A percentile compares a stretch with the other conserved stretches of the same genome.
These are phyloP conservation scores for Phytophthora pistaciae DNA, from an alignment of 352 stramenopile species.

Conservation along the genomic window DNA sequence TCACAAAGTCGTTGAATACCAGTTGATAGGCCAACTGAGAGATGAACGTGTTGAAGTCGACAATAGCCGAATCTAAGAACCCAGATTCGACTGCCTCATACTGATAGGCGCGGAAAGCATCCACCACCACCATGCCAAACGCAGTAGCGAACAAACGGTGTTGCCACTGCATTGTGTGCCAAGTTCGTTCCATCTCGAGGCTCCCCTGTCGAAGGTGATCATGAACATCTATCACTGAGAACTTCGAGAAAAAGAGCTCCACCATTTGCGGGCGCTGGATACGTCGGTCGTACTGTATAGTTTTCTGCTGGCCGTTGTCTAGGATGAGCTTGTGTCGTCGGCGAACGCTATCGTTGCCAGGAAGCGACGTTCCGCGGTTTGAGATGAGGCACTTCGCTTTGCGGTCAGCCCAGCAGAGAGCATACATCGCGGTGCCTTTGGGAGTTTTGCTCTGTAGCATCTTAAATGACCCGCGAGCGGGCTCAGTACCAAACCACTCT, in stretches of 20 bases:
- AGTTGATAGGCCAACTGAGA: slow-evolving; percentile 12
- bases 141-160: slow-evolving; percentile 3
- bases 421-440: slow-evolving; percentile 4
- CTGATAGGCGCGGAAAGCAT: slow-evolving; percentile 1
- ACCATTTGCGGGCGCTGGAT: slow-evolving; percentile 12
- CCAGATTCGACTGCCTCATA: slow-evolving; percentile 1
- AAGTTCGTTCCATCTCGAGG: slow-evolving; percentile 6
- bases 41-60: slow-evolving; percentile 13
- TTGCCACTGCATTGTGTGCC: background rate
- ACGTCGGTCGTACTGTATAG: slow-evolving; percentile 1
- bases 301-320: background rate
- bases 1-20: slow-evolving; percentile 13
- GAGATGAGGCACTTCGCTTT: slow-evolving; percentile 9
- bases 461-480: slow-evolving; percentile 2
- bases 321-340: background rate
- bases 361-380: slow-evolving; percentile 7
- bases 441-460: background rate
- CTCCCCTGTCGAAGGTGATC: slow-evolving; percentile 8
- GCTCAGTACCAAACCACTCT: background rate
- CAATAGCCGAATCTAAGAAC: background rate
- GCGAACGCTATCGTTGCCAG: slow-evolving; percentile 1
- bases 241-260: slow-evolving; percentile 10
- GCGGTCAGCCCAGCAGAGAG: slow-evolving; percentile 5
- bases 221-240: slow-evolving; percentile 9
- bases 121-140: slow-evolving; percentile 6